These are phyloP conservation scores for Tuber brumale DNA, from an alignment of 495 filamentous ascomycete species.

Conservation along the genomic window DNA sequence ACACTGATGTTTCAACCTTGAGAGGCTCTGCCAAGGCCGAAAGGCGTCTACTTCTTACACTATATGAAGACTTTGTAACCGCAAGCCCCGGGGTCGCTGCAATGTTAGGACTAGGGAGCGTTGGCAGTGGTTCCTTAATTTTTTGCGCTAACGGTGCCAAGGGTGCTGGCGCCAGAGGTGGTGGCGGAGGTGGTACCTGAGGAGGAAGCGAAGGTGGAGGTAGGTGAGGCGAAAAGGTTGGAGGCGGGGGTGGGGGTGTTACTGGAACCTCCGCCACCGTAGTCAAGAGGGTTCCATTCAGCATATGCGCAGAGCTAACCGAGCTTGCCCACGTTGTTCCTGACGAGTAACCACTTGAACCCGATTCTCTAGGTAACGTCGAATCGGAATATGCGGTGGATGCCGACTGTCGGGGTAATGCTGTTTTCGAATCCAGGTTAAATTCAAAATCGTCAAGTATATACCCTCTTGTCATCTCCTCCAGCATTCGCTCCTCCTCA, in stretches of 20 bases:
- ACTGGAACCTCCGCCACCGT: slow-evolving; percentile 66
- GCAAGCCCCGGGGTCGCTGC: slow-evolving; percentile 44
- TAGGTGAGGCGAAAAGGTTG: slow-evolving; percentile 30
- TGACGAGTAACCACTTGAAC: slow-evolving; percentile 79
- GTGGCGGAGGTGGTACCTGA: slow-evolving; percentile 37
- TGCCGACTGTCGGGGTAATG: slow-evolving; percentile 78
- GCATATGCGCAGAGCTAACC: slow-evolving; percentile 67
- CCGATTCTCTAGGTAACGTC: slow-evolving; percentile 76
- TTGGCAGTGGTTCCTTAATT: slow-evolving; percentile 30
- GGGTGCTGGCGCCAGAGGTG: slow-evolving; percentile 29
- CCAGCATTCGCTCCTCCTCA: slow-evolving; percentile 85
- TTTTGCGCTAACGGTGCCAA: slow-evolving; percentile 14
- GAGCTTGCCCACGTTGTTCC: slow-evolving; percentile 85
- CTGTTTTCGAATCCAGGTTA: slow-evolving; percentile 62
- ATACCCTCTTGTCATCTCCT: slow-evolving; percentile 86
- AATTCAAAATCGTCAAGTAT: slow-evolving; percentile 83
- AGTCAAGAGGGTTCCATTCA: slow-evolving; percentile 63
- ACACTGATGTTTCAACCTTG: slow-evolving; percentile 75
- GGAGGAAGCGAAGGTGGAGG: slow-evolving; percentile 41
- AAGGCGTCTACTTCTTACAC: slow-evolving; percentile 72
- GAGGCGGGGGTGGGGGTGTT: slow-evolving; percentile 45
- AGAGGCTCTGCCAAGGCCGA: slow-evolving; percentile 77
- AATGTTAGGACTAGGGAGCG: slow-evolving; percentile 42
- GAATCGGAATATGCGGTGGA: slow-evolving; percentile 58
- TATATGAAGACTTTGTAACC: slow-evolving; percentile 37